phyloP scores from a whole-genome alignment of 306 rosid species.

The Dalbergia cochinchinensis region DNA sequence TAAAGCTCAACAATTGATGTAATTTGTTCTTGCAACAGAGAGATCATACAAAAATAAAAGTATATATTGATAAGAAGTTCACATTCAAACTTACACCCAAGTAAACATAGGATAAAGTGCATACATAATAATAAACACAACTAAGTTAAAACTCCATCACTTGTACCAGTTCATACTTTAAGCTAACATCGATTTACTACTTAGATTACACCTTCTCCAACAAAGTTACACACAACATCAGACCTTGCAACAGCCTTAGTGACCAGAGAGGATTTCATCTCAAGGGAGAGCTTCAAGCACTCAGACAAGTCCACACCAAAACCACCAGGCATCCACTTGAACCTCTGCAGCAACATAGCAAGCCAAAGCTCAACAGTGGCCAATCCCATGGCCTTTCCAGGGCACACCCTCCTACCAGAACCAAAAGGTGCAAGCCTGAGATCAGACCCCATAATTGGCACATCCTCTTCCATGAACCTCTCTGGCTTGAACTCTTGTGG shows the following conservation, averaged over 20 bases:
- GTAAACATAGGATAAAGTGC: background rate
- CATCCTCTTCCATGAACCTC: constrained; percentile 53
- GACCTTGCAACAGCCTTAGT: constrained; percentile 59
- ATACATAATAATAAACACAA: too few relatives aligned
- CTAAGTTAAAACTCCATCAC: too few relatives aligned
- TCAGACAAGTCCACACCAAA: constrained; percentile 68
- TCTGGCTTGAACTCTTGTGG: constrained; percentile 66
- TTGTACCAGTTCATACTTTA: too few relatives aligned
- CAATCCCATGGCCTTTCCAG: constrained; percentile 83
- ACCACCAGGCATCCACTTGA: constrained; percentile 60
- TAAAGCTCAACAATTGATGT: too few relatives aligned
- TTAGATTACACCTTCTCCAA: background rate
- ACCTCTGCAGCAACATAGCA: constrained; percentile 64
- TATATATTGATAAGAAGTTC: background rate
- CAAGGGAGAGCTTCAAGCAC: constrained; percentile 71
- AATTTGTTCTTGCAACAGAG: too few relatives aligned
- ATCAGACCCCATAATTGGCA: constrained; percentile 74
- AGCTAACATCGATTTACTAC: too few relatives aligned
- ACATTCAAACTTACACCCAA: background rate
- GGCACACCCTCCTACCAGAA: constrained; percentile 81
- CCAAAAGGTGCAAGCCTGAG: constrained; percentile 86
- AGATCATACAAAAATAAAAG: too few relatives aligned
- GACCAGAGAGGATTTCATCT: constrained; percentile 64
- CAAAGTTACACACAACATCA: background rate
- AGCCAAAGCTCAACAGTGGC: constrained; percentile 83